Conservation (phyloP, 345 rosid species). For the Rubroshorea leprosula region DNA sequence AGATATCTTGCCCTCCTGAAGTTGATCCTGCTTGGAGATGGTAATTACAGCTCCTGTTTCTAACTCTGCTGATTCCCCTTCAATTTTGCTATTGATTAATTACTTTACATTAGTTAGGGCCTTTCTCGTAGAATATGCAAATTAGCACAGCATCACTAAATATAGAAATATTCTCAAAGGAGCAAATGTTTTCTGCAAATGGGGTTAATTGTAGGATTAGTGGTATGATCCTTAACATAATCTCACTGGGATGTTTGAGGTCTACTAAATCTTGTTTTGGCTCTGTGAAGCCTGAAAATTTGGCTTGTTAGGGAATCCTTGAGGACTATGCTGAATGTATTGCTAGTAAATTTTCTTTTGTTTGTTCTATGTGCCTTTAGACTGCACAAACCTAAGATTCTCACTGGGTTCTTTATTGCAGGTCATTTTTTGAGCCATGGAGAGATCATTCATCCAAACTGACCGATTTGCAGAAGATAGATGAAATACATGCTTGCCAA, state of each 20-base stretch:
- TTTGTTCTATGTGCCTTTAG: background rate
- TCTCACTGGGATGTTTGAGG: no score
- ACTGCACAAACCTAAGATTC: background rate
- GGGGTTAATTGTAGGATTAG: no score
- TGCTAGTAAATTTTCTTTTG: background rate
- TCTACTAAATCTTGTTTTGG: no score
- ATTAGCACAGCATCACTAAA: no score
- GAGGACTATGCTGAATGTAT: no score
- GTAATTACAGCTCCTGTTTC: constrained; percentile 29
- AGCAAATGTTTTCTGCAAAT: no score
- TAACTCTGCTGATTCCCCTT: constrained; percentile 2
- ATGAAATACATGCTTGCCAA: constrained; percentile 61
- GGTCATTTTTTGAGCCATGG: constrained; percentile 76
- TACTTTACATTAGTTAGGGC: background rate
- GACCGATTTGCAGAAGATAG: constrained; percentile 39
- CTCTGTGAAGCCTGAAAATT: no score
- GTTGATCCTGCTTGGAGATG: constrained; percentile 81
- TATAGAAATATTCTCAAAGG: no score
- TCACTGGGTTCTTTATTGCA: constrained; percentile 18
- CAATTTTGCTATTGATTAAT: background rate
- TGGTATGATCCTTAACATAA: no score
- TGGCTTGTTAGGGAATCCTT: no score
- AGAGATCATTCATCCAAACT: constrained; percentile 40
- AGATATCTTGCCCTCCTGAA: constrained; percentile 60
- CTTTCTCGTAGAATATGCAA: background rate